A percentile compares a stretch with the other conserved stretches of the same genome.
Conservation (phyloP, 208 protist species). For the Leptomonas seymouri region DNA sequence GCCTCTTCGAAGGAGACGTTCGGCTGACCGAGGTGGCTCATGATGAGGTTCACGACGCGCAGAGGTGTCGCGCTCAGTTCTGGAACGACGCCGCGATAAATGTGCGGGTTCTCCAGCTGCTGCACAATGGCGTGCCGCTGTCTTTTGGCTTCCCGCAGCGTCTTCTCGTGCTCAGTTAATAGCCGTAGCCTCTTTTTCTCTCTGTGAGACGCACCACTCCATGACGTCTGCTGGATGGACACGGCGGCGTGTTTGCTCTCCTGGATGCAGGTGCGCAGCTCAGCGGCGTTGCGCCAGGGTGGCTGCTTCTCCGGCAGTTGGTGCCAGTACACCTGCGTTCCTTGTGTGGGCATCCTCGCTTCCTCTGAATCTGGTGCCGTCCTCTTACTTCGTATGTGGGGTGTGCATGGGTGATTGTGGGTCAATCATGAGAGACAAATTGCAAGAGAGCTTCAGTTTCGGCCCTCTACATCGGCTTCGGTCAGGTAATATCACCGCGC, state of each 20-base stretch:
- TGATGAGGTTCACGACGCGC: slow-evolving; percentile 55
- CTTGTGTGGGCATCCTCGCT: slow-evolving; percentile 22
- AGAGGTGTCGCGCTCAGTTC: slow-evolving; percentile 67
- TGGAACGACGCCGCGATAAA: slow-evolving; percentile 42
- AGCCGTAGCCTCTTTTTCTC: neutral
- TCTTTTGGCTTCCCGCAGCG: neutral
- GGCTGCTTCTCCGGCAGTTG: slow-evolving; percentile 17
- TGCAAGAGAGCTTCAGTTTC: too few species aligned
- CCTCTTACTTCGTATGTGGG: too few species aligned
- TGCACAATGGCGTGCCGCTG: neutral
- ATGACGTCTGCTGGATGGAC: neutral
- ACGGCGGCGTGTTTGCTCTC: slow-evolving; percentile 8
- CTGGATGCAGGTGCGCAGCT: slow-evolving; percentile 16
- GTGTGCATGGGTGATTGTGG: too few species aligned
- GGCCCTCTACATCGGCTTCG: too few species aligned
- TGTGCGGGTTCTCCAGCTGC: slow-evolving; percentile 13
- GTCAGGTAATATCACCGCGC: too few species aligned
- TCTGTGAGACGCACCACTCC: neutral
- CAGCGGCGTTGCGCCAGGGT: slow-evolving; percentile 23
- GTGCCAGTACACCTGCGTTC: slow-evolving; percentile 37
- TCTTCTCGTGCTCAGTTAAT: neutral
- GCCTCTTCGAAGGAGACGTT: slow-evolving; percentile 36
- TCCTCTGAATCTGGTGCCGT: neutral
- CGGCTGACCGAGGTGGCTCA: slow-evolving; percentile 41
- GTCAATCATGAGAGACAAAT: too few species aligned